Evolutionary conservation across 768 basidiomycete species (phyloP).

Genomic region (Kwoniella newhampshirensis): DNA sequence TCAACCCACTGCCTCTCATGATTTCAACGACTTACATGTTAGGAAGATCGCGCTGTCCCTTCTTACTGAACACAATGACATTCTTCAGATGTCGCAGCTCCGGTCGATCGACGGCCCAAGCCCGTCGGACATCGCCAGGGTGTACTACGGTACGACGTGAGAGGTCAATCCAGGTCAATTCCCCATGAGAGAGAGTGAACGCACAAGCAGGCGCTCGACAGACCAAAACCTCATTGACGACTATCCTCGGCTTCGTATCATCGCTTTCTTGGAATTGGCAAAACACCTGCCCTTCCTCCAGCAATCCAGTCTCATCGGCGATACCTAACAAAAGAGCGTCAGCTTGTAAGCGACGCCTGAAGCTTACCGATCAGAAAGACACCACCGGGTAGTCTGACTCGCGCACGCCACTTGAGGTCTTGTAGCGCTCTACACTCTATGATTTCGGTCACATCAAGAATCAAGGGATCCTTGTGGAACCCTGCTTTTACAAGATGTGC

Average conservation of each 20-base stretch:
- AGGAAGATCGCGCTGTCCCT: conserved; percentile 43
- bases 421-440: conserved; percentile 48
- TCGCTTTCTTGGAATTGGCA: conserved; percentile 48
- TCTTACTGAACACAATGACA: conserved; percentile 50
- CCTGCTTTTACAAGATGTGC: conserved; percentile 38
- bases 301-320: conserved; percentile 45
- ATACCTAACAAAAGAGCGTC: conserved; percentile 30
- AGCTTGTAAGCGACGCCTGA: not conserved
- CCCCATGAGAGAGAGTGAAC: conserved; percentile 5
- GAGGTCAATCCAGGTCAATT: not conserved
- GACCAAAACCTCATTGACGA: conserved; percentile 36
- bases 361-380: conserved; percentile 52
- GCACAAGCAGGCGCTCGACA: conserved; percentile 50
- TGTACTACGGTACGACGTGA: conserved; percentile 8
- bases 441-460: conserved; percentile 43
- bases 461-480: conserved; percentile 44
- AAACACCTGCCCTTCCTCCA: conserved; percentile 47
- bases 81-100: conserved; percentile 49
- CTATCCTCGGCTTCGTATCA: conserved; percentile 26
- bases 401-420: conserved; percentile 51
- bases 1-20: not conserved
- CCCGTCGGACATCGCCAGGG: conserved; percentile 45
- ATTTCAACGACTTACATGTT: conserved; percentile 41
- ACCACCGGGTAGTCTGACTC: conserved; percentile 40
- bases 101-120: conserved; percentile 45